A percentile compares a stretch with the other conserved stretches of the same genome.
These are phyloP conservation scores for Backusella sp. DNA, from an alignment of 192 early-diverging fungal genomes.

Conservation along the genomic window DNA sequence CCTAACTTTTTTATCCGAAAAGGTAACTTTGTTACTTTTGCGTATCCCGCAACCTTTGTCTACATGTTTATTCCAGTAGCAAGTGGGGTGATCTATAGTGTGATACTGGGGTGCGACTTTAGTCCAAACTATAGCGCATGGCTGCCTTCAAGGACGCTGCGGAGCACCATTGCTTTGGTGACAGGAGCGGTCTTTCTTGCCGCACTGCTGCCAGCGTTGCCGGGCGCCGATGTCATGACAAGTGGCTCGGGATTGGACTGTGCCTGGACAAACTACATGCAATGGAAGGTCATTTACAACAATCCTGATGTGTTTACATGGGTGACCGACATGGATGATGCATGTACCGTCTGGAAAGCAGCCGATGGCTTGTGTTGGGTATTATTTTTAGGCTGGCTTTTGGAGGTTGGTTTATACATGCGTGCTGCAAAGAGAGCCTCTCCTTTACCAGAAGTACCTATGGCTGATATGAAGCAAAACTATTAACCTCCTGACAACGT, in stretches of 20 bases:
- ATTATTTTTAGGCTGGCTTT: constrained; percentile 12
- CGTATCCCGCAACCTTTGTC: constrained; percentile 25
- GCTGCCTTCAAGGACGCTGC: constrained; percentile 17
- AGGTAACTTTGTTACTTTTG: constrained; percentile 21
- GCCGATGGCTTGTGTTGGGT: constrained; percentile 21
- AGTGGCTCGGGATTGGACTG: constrained; percentile 10
- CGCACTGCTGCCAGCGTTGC: constrained; percentile 9
- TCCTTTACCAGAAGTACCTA: constrained; percentile 1
- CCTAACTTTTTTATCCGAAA: neutral
- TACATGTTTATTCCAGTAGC: constrained; percentile 27
- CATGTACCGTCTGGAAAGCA: constrained; percentile 16
- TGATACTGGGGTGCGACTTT: constrained; percentile 13
- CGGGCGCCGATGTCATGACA: constrained; percentile 27
- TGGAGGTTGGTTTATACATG: neutral
- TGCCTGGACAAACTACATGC: constrained; percentile 25
- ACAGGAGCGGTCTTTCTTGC: constrained; percentile 13
- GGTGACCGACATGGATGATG: constrained; percentile 22
- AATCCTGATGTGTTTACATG: constrained; percentile 22
- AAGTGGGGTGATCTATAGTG: constrained; percentile 2
- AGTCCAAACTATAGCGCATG: constrained; percentile 15
- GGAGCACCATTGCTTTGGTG: neutral
- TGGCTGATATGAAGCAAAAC: neutral
- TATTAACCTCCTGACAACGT: constrained; percentile 1
- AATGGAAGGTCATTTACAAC: constrained; percentile 18
- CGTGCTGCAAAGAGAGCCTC: neutral